Base-by-base conservation (phyloP, 192 early-diverging fungal species). In the Gryganskiella cystojenkinii region DNA sequence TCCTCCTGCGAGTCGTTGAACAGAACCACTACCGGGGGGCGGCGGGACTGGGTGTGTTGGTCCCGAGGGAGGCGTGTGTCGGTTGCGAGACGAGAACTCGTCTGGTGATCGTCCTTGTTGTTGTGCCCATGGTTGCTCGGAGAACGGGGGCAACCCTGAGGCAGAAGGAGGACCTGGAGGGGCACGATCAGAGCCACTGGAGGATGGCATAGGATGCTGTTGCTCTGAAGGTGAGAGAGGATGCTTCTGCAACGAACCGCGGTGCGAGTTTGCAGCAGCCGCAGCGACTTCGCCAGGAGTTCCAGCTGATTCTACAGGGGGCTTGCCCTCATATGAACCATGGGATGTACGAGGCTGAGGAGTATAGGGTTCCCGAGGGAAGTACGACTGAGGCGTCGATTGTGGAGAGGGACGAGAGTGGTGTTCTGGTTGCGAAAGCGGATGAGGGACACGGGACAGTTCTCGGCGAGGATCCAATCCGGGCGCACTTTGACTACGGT, bases 401-500 rank as follows among this genome's bases (percentile, higher is more conserved):
- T 52, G 71, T 9, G 55, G 46, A 19, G 71, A 47, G 19, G 56
- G 30, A 3, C 45, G 71, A 37, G 61, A 40, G 3, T 35, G n/a
- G n/a, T n/a, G 28, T 0, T 67, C 72, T 14, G 61, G 72, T 27
- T 76, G 72, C 4, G 51, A 61, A 22, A 76, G 67, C 17, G 72
- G 72, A 63, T 62, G 64, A 3, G 72, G 72, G 3, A 51, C 52
- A 25, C 66, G 25, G 8, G 67, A 3, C 17, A 20, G 20, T n/a
- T 78, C 65, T 46, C 66, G 42, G 5, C 67, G 52, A 1, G 74
- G 74, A 49, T 78, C 74, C 22, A 67, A 46, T 13, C 74, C 74
- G n/a, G 74, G 74, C 7, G 74, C 74, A 51, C 66, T 69, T 22
- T 78, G 74, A n/a, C 74, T 78, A 24, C 74, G 74, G 56, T 64